phyloP scores from a whole-genome alignment of 306 rosid genomes.

The Medicago arabica region DNA sequence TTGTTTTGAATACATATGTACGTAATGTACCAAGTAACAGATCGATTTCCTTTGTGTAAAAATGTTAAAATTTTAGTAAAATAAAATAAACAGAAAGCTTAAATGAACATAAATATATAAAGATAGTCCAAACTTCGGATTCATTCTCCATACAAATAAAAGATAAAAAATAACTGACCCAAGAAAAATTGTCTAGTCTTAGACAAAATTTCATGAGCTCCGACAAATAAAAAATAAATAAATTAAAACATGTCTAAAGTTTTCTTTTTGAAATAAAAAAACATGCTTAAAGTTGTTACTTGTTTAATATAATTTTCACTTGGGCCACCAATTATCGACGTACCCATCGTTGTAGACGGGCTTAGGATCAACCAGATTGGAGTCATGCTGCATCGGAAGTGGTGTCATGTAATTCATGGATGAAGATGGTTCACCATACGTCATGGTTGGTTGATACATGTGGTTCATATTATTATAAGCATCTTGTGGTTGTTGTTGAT shows the following conservation, averaged over 20 bases:
- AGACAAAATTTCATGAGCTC: not conserved
- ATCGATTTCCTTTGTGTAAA: too few relatives aligned
- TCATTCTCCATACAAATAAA: too few relatives aligned
- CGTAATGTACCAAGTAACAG: too few relatives aligned
- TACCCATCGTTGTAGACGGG: constrained; percentile 45
- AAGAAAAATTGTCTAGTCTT: not conserved
- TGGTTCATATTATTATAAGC: constrained; percentile 36
- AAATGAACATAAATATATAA: too few relatives aligned
- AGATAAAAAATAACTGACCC: too few relatives aligned
- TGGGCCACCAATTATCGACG: constrained; percentile 55
- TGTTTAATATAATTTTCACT: constrained; percentile 41
- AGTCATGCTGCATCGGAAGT: constrained; percentile 47
- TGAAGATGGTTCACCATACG: constrained; percentile 58
- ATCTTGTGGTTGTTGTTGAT: not conserved
- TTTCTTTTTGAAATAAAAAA: too few relatives aligned
- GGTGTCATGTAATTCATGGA: constrained; percentile 56
- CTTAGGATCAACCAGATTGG: not conserved
- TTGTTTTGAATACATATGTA: too few relatives aligned
- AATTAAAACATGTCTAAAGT: too few relatives aligned
- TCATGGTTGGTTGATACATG: constrained; percentile 63
- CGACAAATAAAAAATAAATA: not conserved
- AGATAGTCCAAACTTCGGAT: too few relatives aligned
- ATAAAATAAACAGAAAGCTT: too few relatives aligned
- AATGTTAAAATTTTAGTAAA: too few relatives aligned
- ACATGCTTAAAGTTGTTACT: too few relatives aligned